Base-by-base conservation (phyloP, 179 eudicot species). In the Silene coronaria region DNA sequence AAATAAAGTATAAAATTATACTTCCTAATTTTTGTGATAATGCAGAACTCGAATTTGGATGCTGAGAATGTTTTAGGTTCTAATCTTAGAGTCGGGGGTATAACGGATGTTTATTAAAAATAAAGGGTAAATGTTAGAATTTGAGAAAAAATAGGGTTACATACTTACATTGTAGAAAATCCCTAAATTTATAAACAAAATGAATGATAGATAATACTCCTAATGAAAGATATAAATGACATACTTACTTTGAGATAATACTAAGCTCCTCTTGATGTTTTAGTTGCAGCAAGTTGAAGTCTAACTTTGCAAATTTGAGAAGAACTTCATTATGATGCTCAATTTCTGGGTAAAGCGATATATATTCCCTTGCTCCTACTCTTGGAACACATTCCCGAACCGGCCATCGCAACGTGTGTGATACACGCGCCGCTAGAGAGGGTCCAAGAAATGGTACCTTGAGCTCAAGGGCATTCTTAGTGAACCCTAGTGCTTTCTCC, bases 291-390 rank as follows among this genome's bases (percentile, higher is more conserved):
- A 72, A 10, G 61, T 87, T 85, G 74, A 81, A 87, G 24, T 83
- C 88, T 53, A 81, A 66, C 67, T 83, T 87, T 5, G 88, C 85
- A 62, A 87, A 78, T 2, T 80, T 79, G 1, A 86, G 76, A 14
- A 84, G 13, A 1, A 32, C 13, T n/a, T 80, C 9, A 10, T 80
- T 28, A n/a, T 71, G 82, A 4, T 3, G 64, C 75, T 66, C 34
- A 0, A 71, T 27, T 6, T 75, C 8, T 48, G 80, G 27, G 19
- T 84, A 81, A 14, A 76, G 8, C 2, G 85, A 61, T 6, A 87
- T 83, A 63, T 75, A 83, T 12, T 72, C 66, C 32, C 77, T 19
- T 2, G 85, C 82, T 26, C 62, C 77, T 1, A 87, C 16, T 28
- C 84, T 73, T 1, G 79, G 61, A 14, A 87, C 27, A 12, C 71